Evolutionary conservation across 148 eudicot genomes (phyloP).

Genomic region (Polygonum aviculare): DNA sequence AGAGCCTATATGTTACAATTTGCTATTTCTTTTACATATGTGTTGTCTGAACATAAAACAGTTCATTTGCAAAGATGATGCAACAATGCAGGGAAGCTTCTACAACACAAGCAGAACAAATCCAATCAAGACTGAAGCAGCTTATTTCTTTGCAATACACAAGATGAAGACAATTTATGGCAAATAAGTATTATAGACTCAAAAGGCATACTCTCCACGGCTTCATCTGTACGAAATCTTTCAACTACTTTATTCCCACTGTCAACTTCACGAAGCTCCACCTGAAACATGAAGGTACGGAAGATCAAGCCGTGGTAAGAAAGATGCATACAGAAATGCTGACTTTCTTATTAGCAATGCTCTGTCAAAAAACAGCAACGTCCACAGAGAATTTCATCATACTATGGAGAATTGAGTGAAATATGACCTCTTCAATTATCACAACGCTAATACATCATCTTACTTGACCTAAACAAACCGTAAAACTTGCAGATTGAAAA

Average conservation of each 20-base stretch:
- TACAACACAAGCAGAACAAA: background rate
- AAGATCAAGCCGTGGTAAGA: background rate
- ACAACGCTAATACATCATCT: background rate
- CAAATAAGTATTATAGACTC: background rate
- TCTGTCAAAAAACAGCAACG: background rate
- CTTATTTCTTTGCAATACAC: background rate
- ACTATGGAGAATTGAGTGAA: background rate
- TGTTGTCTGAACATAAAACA: background rate
- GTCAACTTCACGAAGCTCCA: constrained; percentile 91
- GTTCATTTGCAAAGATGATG: background rate
- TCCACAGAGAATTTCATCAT: background rate
- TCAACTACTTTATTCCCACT: constrained; percentile 76
- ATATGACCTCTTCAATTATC: background rate
- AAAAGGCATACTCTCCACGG: constrained; percentile 59
- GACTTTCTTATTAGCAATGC: background rate
- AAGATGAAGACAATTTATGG: background rate
- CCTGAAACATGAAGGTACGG: constrained; percentile 28
- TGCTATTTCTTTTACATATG: background rate
- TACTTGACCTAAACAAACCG: background rate
- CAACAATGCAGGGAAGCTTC: background rate
- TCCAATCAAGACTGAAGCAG: background rate
- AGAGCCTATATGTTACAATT: background rate
- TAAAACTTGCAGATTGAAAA: background rate
- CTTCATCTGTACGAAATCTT: constrained; percentile 87
- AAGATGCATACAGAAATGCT: background rate